Conservation (phyloP, 352 stramenopile genomes). For the Elongisporangium anandrum region DNA sequence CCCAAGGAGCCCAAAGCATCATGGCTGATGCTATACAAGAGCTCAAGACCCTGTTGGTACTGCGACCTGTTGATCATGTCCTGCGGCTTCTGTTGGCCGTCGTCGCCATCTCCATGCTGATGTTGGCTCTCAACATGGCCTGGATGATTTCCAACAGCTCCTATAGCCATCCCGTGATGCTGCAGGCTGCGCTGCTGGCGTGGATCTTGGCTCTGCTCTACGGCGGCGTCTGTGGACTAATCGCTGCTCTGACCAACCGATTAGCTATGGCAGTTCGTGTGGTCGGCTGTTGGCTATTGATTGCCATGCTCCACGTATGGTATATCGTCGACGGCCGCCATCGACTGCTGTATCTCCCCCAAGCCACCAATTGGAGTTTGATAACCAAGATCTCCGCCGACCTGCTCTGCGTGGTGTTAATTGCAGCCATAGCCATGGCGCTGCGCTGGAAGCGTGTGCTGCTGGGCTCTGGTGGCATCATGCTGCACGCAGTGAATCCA, state of each 20-base stretch:
- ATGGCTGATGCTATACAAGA: too few relatives aligned
- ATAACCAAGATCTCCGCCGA: neutral
- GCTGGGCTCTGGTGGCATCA: neutral
- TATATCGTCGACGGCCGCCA: neutral
- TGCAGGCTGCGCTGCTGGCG: neutral
- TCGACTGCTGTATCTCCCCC: neutral
- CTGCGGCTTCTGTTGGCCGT: too few relatives aligned
- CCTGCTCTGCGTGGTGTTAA: neutral
- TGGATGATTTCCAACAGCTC: too few relatives aligned
- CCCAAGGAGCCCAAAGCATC: too few relatives aligned
- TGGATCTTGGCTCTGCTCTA: neutral
- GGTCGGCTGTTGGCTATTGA: neutral
- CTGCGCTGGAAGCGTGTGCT: neutral
- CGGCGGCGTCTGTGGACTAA: neutral
- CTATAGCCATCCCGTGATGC: neutral
- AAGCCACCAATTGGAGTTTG: neutral
- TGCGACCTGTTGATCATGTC: too few relatives aligned
- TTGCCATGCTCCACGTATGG: neutral
- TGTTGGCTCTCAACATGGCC: too few relatives aligned
- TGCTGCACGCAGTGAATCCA: neutral
- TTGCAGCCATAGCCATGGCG: neutral
- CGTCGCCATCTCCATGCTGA: too few relatives aligned
- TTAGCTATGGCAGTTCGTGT: neutral
- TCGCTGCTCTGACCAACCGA: neutral
- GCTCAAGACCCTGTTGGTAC: too few relatives aligned